phyloP scores from a whole-genome alignment of 495 filamentous ascomycete genomes.

The Lichina pygmaea region DNA sequence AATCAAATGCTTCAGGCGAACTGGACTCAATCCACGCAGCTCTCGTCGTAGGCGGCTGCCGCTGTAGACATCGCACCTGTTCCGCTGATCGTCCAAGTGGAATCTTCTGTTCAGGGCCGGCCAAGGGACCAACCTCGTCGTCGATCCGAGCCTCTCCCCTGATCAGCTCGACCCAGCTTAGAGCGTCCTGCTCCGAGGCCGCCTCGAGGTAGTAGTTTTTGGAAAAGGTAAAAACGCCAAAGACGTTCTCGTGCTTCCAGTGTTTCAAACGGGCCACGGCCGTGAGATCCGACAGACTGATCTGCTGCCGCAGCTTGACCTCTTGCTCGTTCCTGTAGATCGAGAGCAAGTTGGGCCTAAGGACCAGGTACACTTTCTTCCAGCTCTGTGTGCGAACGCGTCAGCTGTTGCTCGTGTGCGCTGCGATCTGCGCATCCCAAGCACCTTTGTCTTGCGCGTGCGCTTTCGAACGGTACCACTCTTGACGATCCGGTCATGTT shows the following conservation, averaged over 20 bases:
- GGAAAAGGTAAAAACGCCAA: conserved; percentile 78
- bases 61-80: too few species aligned
- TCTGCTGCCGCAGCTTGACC: conserved; percentile 63
- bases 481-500: conserved; percentile 80
- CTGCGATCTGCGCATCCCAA: background rate
- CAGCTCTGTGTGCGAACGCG: conserved; percentile 26
- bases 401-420: too few species aligned
- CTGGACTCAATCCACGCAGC: background rate
- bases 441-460: conserved; percentile 80
- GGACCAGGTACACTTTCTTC: conserved; percentile 73
- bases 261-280: conserved; percentile 74
- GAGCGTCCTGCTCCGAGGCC: conserved; percentile 39
- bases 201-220: conserved; percentile 81
- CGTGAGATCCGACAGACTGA: conserved; percentile 71
- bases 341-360: conserved; percentile 78
- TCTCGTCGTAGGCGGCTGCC: background rate
- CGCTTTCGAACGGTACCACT: conserved; percentile 63
- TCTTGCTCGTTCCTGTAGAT: conserved; percentile 86
- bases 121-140: conserved; percentile 60
- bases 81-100: background rate
- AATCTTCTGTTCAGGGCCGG: conserved; percentile 20
- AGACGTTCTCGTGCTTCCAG: conserved; percentile 59
- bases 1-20: conserved; percentile 1
- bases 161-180: conserved; percentile 71
- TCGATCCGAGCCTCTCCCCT: conserved; percentile 53